Conservation (phyloP, 192 early-diverging fungal genomes). For the Coemansia sp. region DNA sequence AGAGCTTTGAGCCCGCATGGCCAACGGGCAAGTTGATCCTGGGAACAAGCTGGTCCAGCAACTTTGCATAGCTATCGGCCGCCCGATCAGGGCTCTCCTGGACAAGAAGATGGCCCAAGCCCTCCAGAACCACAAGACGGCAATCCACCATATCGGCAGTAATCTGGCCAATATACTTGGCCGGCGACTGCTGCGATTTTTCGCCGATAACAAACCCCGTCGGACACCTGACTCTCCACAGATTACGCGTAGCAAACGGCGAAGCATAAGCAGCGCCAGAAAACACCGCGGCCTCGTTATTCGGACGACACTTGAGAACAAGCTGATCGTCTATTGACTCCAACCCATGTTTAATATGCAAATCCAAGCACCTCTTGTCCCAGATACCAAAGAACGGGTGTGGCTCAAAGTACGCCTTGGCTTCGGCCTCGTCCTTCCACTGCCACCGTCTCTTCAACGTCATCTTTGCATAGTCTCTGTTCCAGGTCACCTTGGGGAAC, state of each 20-base stretch:
- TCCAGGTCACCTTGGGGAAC: background rate
- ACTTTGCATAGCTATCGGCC: conserved; percentile 13
- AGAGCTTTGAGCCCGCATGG: too few species aligned
- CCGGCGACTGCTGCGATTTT: conserved; percentile 15
- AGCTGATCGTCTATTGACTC: conserved; percentile 1
- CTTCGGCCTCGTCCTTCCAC: conserved; percentile 16
- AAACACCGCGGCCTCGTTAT: conserved; percentile 30
- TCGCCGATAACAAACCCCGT: conserved; percentile 37
- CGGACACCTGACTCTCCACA: conserved; percentile 31
- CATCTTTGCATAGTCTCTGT: conserved; percentile 2
- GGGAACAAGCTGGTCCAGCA: conserved; percentile 21
- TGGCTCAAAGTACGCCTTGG: conserved; percentile 30
- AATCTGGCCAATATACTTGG: conserved; percentile 14
- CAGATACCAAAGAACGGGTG: conserved; percentile 33
- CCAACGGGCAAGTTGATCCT: background rate
- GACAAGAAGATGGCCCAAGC: conserved; percentile 32
- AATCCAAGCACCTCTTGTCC: conserved; percentile 31
- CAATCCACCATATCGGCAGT: conserved; percentile 18
- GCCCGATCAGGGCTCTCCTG: conserved; percentile 25
- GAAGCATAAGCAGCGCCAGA: conserved; percentile 18
- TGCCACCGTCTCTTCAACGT: conserved; percentile 20
- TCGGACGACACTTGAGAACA: conserved; percentile 41
- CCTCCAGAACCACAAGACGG: conserved; percentile 23
- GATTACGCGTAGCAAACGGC: conserved; percentile 9
- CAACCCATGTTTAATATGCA: conserved; percentile 32